Conservation (phyloP, 179 eudicot genomes). For the Spergularia azorica region DNA sequence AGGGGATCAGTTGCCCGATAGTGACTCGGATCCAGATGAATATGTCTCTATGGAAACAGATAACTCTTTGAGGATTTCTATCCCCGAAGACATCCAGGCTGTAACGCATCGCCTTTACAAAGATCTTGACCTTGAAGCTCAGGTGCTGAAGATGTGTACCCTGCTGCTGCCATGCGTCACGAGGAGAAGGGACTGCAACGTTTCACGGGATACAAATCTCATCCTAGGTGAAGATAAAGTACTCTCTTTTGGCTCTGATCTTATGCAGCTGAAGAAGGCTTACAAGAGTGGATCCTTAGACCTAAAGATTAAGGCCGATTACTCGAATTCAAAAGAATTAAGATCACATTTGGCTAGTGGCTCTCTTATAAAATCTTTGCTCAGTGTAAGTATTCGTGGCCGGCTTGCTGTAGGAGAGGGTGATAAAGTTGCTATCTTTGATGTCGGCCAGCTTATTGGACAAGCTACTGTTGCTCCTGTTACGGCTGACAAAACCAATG, state of each 20-base stretch:
- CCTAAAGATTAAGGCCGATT: conserved; percentile 94
- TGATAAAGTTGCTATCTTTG: conserved; percentile 97
- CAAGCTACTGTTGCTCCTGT: conserved; percentile 96
- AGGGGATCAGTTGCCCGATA: conserved; percentile 87
- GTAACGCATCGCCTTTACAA: conserved; percentile 63
- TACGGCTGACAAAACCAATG: conserved; percentile 98
- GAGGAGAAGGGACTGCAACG: conserved; percentile 67
- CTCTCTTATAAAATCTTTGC: conserved; percentile 90
- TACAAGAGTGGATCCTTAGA: conserved; percentile 97
- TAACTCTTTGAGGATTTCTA: conserved; percentile 56
- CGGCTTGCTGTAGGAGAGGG: conserved; percentile 99
- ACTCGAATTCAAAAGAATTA: conserved; percentile 92
- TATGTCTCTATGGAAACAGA: conserved; percentile 63
- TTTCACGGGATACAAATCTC: conserved; percentile 65
- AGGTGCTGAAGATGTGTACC: conserved; percentile 72
- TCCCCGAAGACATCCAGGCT: conserved; percentile 72
- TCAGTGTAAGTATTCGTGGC: conserved; percentile 87
- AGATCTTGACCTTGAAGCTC: conserved; percentile 84
- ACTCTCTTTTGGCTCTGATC: conserved; percentile 61
- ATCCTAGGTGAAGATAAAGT: conserved; percentile 67
- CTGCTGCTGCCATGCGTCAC: conserved; percentile 72
- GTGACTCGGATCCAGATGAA: conserved; percentile 97
- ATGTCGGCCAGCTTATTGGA: conserved; percentile 98
- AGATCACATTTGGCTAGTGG: conserved; percentile 89
- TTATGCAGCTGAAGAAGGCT: conserved; percentile 94